Conservation (phyloP, 306 rosid species). For the Vachellia pachyceras region DNA sequence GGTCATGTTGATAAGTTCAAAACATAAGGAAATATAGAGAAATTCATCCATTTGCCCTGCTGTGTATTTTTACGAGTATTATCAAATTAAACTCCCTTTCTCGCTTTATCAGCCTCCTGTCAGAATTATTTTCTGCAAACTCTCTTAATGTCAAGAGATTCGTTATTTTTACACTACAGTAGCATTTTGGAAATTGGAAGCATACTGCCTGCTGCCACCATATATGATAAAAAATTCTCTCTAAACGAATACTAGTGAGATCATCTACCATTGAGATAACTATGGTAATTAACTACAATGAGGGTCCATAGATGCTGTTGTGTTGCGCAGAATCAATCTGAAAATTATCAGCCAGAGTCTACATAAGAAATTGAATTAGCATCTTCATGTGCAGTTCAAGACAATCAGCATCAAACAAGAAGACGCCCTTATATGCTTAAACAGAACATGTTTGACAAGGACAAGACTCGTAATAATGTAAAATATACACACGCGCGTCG, state of each 20-base stretch:
- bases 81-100: background rate
- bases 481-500: constrained; percentile 39
- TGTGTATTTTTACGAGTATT: no score
- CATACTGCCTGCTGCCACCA: background rate
- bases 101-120: background rate
- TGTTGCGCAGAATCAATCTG: constrained; percentile 17
- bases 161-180: background rate
- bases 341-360: constrained; percentile 7
- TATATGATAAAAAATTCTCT: background rate
- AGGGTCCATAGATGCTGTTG: constrained; percentile 1
- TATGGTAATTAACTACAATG: background rate
- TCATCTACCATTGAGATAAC: background rate
- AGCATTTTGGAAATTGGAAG: background rate
- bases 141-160: background rate
- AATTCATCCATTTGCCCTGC: no score
- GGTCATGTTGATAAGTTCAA: no score
- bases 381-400: constrained; percentile 32
- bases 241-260: no score
- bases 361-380: constrained; percentile 31
- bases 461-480: constrained; percentile 38
- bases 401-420: constrained; percentile 18
- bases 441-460: constrained; percentile 38
- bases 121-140: background rate
- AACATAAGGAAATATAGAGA: no score
- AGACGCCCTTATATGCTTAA: constrained; percentile 38